Evolutionary conservation across 164 flowering plant genomes (phyloP).

Genomic region (grape (Vitis vinifera)): DNA sequence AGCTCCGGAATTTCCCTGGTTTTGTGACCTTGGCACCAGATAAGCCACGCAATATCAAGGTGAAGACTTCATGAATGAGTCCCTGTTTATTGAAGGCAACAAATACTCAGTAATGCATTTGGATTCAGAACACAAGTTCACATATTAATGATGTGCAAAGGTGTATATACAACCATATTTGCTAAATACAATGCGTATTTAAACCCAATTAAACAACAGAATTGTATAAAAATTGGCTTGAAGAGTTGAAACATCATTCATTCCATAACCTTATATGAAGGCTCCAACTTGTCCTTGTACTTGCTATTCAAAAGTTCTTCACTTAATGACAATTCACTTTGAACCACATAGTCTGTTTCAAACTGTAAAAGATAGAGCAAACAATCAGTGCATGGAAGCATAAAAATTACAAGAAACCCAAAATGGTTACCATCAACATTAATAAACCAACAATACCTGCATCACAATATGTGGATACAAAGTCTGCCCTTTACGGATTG

Average conservation of each 20-base stretch:
- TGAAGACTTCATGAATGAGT: conserved; percentile 90
- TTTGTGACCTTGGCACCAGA: conserved; percentile 92
- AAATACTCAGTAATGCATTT: neutral
- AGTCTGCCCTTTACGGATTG: conserved; percentile 97
- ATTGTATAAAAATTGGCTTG: neutral
- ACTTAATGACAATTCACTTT: conserved; percentile 55
- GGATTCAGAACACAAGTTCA: neutral
- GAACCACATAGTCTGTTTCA: conserved; percentile 83
- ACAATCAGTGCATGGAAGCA: neutral
- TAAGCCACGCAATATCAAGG: conserved; percentile 79
- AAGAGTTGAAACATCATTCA: neutral
- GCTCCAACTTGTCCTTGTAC: conserved; percentile 83
- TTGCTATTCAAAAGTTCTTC: conserved; percentile 77
- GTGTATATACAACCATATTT: neutral
- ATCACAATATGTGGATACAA: conserved; percentile 95
- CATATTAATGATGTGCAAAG: neutral
- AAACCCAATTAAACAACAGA: neutral
- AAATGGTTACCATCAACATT: neutral
- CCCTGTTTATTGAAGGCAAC: conserved; percentile 53
- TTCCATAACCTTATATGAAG: conserved; percentile 73
- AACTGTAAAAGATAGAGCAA: conserved; percentile 48
- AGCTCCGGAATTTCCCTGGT: conserved; percentile 95
- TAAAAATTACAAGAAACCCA: neutral
- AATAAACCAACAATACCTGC: conserved; percentile 61
- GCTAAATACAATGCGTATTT: too few species aligned